Base-by-base conservation (phyloP, 2,329 filamentous ascomycete species). In the Trichoderma pleuroti region DNA sequence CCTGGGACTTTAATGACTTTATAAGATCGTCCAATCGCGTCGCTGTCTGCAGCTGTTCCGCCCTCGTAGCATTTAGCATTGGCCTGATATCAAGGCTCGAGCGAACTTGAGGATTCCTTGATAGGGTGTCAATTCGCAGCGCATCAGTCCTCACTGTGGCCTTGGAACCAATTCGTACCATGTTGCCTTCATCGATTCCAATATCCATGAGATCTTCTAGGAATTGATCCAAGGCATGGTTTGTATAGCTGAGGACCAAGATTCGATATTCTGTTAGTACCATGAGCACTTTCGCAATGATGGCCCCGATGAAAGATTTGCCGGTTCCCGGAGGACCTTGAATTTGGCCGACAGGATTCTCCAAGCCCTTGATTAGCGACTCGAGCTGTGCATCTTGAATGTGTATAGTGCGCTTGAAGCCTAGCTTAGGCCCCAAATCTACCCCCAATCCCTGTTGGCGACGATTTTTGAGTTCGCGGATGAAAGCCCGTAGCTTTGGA, bases 251-350 rank as follows among this genome's bases (percentile, higher is more conserved):
- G 2, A 92, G 77, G 0, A 94, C 86, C 0, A 94, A 81, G 0
- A 93, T 86, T 0, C 77, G 86, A 32, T 86, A 81, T 0, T 74
- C 24, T 0, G 86, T 88, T 6, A 82, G 74, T 1, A 86, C 76
- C 24, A 88, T 79, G 0, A 94, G 76, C 0, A 83, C 78, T 66
- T 89, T 89, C 0, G 87, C 86, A 1, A 90, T 81, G 2, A 91
- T 80, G 0, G 91, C 88, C 0, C 92, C 92, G 3, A 93, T 86
- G 72, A 92, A 92, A 0, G 91, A 93, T 74, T 94, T 94, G 1
- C 92, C 92, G 0, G 91, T 94, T 0, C 90, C 91, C 74, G 92
- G 92, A 1, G 92, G 92, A 0, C 92, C 92, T 81, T 93, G 91
- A 2, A 94, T 91, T 0, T 90, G 77, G 61, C 87, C 88, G 0